Conservation (phyloP, 305 asterid species). For the Salvia sclarea region DNA sequence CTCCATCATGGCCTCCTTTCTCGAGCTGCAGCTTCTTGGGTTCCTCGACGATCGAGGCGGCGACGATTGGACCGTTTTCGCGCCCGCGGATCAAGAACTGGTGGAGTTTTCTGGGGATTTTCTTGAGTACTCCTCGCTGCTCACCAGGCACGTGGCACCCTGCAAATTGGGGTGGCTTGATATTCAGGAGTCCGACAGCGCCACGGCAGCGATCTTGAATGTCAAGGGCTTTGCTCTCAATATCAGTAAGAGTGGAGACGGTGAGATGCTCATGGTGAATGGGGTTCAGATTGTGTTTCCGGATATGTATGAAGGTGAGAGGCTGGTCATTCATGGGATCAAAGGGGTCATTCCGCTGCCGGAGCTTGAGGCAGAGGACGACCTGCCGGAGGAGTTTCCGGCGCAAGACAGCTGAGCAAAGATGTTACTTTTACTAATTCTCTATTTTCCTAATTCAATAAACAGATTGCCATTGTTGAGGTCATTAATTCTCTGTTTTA, state of each 20-base stretch:
- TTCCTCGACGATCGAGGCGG: conserved; percentile 32
- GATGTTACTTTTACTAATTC: background rate
- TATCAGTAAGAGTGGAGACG: conserved; percentile 37
- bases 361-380: conserved; percentile 42
- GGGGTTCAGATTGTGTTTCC: conserved; percentile 62
- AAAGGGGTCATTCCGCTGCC: conserved; percentile 48
- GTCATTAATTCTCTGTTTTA: background rate
- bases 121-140: conserved; percentile 43
- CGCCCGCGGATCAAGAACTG: conserved; percentile 63
- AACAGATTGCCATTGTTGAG: conserved; percentile 1
- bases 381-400: conserved; percentile 12
- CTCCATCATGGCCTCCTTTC: conserved; percentile 65
- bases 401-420: background rate
- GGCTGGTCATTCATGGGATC: conserved; percentile 73
- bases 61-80: conserved; percentile 58
- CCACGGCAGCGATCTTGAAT: conserved; percentile 45
- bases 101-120: conserved; percentile 52
- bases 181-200: conserved; percentile 45
- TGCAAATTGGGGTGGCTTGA: conserved; percentile 60
- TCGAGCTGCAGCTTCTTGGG: conserved; percentile 70
- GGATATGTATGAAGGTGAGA: conserved; percentile 56
- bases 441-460: background rate
- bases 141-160: conserved; percentile 68
- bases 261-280: conserved; percentile 49
- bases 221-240: conserved; percentile 48